These are phyloP conservation scores for Fusarium foetens DNA, from an alignment of 2,329 filamentous ascomycete genomes.

Conservation along the genomic window DNA sequence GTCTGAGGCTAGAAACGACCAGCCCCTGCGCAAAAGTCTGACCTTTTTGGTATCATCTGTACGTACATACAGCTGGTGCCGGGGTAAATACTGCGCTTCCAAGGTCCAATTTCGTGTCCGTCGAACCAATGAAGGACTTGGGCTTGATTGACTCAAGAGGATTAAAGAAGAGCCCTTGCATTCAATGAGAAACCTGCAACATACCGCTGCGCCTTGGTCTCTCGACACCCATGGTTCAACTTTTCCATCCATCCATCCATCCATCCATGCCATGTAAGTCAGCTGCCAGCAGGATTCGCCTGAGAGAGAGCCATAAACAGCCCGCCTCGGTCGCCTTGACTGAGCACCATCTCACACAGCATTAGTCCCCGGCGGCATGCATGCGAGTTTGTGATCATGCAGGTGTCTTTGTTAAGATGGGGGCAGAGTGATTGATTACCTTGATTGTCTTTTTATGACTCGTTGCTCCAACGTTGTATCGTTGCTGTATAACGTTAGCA, in stretches of 20 bases:
- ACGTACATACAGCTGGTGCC: constrained; percentile 11
- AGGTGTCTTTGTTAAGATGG: constrained; percentile 38
- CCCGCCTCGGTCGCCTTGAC: constrained; percentile 37
- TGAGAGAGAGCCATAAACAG: constrained; percentile 37
- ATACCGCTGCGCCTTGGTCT: constrained; percentile 5
- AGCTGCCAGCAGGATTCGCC: constrained; percentile 44
- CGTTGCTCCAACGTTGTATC: constrained; percentile 3
- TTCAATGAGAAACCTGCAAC: not conserved
- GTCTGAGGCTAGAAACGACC: constrained; percentile 8
- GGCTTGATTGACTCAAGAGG: not conserved
- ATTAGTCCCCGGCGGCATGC: constrained; percentile 35
- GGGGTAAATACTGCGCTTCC: constrained; percentile 29
- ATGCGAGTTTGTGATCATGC: constrained; percentile 44
- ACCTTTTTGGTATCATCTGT: constrained; percentile 38
- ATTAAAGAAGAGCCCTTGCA: constrained; percentile 14
- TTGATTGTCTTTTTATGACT: constrained; percentile 27
- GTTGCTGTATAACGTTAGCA: not conserved
- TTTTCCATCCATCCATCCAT: not conserved
- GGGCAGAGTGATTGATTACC: constrained; percentile 19
- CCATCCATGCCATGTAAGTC: constrained; percentile 19
- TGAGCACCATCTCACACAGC: constrained; percentile 39
- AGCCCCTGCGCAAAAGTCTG: constrained; percentile 33
- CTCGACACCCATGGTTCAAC: not conserved
- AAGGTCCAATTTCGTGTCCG: constrained; percentile 27
- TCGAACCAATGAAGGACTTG: constrained; percentile 16